phyloP scores from a whole-genome alignment of 129 eudicot species.

The Flaveria ramosissima region DNA sequence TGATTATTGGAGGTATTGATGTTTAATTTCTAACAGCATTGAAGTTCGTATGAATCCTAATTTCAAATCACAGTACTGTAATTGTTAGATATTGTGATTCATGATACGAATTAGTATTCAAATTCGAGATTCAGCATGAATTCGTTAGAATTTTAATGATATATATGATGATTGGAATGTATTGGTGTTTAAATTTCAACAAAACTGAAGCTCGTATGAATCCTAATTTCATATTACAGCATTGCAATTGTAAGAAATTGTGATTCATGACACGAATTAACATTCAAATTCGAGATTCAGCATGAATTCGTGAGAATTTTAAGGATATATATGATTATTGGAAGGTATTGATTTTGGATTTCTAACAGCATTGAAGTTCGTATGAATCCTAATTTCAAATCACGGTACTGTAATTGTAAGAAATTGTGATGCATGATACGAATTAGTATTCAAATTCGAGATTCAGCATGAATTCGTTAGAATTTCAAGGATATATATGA shows the following conservation, averaged over 20 bases:
- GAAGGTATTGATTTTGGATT: too few species aligned
- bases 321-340: too few species aligned
- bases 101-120: background rate
- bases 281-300: background rate
- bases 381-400: background rate
- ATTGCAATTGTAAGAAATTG: background rate
- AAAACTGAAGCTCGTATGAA: too few species aligned
- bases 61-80: too few species aligned
- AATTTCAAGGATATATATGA: background rate
- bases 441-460: background rate
- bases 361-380: too few species aligned
- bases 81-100: background rate
- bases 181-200: too few species aligned
- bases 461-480: background rate
- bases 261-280: background rate
- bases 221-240: background rate
- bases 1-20: too few species aligned
- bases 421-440: background rate
- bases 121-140: background rate
- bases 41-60: background rate
- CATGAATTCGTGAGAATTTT: background rate
- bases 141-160: background rate
- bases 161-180: too few species aligned
- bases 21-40: too few species aligned
- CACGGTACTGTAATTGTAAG: background rate